Evolutionary conservation across 495 filamentous ascomycete species (phyloP).

Genomic region (Talaromyces adpressus): DNA sequence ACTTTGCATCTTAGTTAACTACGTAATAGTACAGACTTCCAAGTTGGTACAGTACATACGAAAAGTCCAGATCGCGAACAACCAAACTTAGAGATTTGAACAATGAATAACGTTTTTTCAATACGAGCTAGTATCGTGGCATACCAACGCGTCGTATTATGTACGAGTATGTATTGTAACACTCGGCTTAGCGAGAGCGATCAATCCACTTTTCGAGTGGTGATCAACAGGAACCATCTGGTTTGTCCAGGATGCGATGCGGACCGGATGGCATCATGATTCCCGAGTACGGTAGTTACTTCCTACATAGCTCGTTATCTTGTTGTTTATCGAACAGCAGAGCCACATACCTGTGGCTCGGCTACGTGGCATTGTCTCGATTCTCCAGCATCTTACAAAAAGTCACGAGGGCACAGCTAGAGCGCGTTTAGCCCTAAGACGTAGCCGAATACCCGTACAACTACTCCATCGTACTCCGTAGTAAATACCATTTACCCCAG

Average conservation of each 20-base stretch:
- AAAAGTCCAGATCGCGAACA: neutral
- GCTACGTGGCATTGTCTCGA: neutral
- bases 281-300: neutral
- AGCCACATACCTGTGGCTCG: neutral
- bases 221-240: constrained; percentile 6
- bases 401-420: neutral
- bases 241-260: neutral
- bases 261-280: neutral
- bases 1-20: neutral
- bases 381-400: neutral
- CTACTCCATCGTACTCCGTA: neutral
- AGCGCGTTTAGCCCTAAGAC: neutral
- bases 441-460: neutral
- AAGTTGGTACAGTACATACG: neutral
- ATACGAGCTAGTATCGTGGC: neutral
- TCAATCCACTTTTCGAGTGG: neutral
- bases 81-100: neutral
- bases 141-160: neutral
- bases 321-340: neutral
- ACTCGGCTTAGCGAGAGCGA: neutral
- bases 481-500: neutral
- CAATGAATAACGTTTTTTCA: neutral
- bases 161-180: neutral
- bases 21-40: neutral
- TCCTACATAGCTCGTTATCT: neutral